Evolutionary conservation across 306 rosid genomes (phyloP), one percentile per base, ranked within the genome.

Genomic region (Acacia crassicarpa): DNA sequence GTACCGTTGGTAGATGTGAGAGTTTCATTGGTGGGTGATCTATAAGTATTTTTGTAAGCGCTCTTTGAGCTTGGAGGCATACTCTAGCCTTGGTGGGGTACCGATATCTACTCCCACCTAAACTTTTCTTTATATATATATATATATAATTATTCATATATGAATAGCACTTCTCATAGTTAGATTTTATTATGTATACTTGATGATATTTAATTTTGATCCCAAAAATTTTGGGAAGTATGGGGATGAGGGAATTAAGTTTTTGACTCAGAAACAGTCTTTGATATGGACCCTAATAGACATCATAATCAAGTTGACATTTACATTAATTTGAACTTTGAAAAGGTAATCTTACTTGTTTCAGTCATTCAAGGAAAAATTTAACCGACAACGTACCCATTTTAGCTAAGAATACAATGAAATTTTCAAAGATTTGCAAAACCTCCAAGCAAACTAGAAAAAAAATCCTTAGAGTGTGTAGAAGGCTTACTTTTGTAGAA

Each of bases 401-500:
- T 63, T 65, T 6, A 65, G 44, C 22, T 9, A 3, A 33, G 23
- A 66, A 16, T 7, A 63, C 3, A 8, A 35, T 33, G 44, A 66
- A 33, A 66, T 16, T 16, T 33, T 6, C 6, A 33, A 9, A 17
- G 33, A 35, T 33, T 17, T 66, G 45, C 23, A 33, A 32, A 65
- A 16, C 5, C 12, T 65, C n/a, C 20, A 66, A 66, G 44, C 44
- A 66, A 33, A 9, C 44, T 17, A 68, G 5, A 11, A 30, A 62
- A 62, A 30, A 63, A 30, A 63, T 30, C n/a, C 69, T 0, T 27
- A 30, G 1, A 7, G 15, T 17, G 11, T 13, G 15, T 8, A 30
- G 40, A 32, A 54, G 1, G 54, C 88, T 86, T 75, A 90, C 96
- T 89, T 86, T 90, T 92, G 92, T 94, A 92, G 91, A 94, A 94